Conservation (phyloP, 768 basidiomycete species). For the Leccinum disarticulatum region DNA sequence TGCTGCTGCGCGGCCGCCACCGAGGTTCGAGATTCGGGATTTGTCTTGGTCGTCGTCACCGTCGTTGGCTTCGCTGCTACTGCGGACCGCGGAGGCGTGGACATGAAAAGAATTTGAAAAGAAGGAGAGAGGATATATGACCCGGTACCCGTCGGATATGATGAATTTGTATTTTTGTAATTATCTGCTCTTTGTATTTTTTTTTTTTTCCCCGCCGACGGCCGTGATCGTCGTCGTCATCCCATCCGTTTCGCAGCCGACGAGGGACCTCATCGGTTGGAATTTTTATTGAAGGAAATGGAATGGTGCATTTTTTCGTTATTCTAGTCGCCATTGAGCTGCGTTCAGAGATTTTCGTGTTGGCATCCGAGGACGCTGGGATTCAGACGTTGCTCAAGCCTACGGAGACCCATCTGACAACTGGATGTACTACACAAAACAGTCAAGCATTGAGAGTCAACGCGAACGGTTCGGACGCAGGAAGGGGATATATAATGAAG, state of each 20-base stretch:
- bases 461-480: background rate
- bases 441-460: no score
- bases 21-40: conserved; percentile 11
- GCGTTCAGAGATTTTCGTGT: background rate
- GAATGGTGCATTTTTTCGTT: background rate
- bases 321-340: background rate
- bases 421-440: background rate
- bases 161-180: background rate
- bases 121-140: no score
- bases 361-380: background rate
- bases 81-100: background rate
- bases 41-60: background rate
- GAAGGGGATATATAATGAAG: conserved; percentile 1
- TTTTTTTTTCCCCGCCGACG: background rate
- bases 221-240: background rate
- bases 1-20: background rate
- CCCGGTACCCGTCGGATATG: background rate
- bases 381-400: background rate
- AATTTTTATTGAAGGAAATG: no score
- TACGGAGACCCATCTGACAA: no score
- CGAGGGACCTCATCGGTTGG: background rate
- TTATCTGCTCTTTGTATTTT: background rate
- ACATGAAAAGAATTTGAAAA: background rate
- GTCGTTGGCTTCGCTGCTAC: background rate
- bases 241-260: background rate